Evolutionary conservation across 768 basidiomycete genomes (phyloP).

Genomic region (Tylopilus sp.): DNA sequence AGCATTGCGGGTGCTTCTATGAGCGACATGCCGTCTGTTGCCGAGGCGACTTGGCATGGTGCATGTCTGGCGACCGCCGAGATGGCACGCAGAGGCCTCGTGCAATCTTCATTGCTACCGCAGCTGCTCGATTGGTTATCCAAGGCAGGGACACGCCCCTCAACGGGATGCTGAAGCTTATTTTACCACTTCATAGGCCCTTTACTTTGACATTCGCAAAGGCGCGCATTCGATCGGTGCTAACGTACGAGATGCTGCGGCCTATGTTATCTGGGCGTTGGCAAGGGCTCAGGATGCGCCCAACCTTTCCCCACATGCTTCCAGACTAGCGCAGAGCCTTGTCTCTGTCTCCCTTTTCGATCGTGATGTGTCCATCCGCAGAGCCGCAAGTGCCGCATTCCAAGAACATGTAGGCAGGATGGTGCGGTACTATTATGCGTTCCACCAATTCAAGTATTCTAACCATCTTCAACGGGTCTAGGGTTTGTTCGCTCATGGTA

Average conservation of each 20-base stretch:
- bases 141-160: slow-evolving; percentile 49
- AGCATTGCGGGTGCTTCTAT: slow-evolving; percentile 58
- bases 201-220: slow-evolving; percentile 89
- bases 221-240: slow-evolving; percentile 93
- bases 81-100: slow-evolving; percentile 78
- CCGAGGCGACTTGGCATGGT: slow-evolving; percentile 94
- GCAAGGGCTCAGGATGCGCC: slow-evolving; percentile 70
- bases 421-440: slow-evolving; percentile 44
- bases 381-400: slow-evolving; percentile 96
- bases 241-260: slow-evolving; percentile 90
- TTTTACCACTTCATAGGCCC: slow-evolving; percentile 50
- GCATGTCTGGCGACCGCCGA: slow-evolving; percentile 91
- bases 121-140: slow-evolving; percentile 75
- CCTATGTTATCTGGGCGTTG: slow-evolving; percentile 94
- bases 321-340: slow-evolving; percentile 63
- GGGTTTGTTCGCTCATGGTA: slow-evolving; percentile 91
- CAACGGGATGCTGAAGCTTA: slow-evolving; percentile 9
- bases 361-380: slow-evolving; percentile 89
- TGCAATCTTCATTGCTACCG: slow-evolving; percentile 53
- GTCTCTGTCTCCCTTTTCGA: slow-evolving; percentile 85
- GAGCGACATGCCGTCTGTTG: slow-evolving; percentile 70
- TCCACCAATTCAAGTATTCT: slow-evolving; percentile 4
- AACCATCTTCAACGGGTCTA: slow-evolving; percentile 35
- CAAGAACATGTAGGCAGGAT: slow-evolving; percentile 96
- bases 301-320: slow-evolving; percentile 57